Conservation (phyloP, 2,329 filamentous ascomycete species). For the Aspergillus niger region DNA sequence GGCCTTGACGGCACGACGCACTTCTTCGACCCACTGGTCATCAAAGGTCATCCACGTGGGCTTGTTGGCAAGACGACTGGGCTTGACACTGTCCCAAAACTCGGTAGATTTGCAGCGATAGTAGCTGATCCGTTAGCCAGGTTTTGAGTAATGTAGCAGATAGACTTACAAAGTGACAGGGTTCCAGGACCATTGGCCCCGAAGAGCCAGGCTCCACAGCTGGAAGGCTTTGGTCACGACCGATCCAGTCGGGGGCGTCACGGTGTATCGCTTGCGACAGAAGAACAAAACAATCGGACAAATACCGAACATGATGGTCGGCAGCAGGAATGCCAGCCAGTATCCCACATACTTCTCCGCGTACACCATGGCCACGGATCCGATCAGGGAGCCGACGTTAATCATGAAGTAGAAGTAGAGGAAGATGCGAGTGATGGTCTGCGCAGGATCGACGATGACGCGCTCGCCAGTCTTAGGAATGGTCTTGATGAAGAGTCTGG, state of each 20-base stretch:
- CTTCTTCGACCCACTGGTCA: constrained; percentile 78
- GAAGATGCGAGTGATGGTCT: constrained; percentile 70
- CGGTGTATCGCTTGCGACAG: constrained; percentile 64
- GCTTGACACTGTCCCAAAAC: constrained; percentile 28
- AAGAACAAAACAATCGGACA: constrained; percentile 64
- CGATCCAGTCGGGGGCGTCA: constrained; percentile 70
- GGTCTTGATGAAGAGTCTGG: constrained; percentile 59
- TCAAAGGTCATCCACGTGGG: constrained; percentile 68
- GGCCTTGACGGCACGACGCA: constrained; percentile 66
- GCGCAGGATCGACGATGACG: constrained; percentile 68
- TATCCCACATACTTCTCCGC: constrained; percentile 76
- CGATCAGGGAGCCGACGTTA: constrained; percentile 65
- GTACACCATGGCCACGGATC: constrained; percentile 68
- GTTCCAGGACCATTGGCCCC: constrained; percentile 64
- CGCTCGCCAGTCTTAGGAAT: constrained; percentile 60
- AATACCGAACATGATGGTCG: constrained; percentile 64
- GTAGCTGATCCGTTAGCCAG: constrained; percentile 19
- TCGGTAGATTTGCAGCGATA: constrained; percentile 21
- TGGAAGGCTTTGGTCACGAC: constrained; percentile 68
- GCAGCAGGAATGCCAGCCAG: constrained; percentile 61
- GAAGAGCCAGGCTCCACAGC: constrained; percentile 62
- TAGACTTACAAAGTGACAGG: constrained; percentile 46
- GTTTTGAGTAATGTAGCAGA: neutral
- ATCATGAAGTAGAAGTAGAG: constrained; percentile 72
- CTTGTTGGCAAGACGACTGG: constrained; percentile 22